phyloP scores from a whole-genome alignment of 2,329 filamentous ascomycete genomes.

The Curvularia hawaiiensis region DNA sequence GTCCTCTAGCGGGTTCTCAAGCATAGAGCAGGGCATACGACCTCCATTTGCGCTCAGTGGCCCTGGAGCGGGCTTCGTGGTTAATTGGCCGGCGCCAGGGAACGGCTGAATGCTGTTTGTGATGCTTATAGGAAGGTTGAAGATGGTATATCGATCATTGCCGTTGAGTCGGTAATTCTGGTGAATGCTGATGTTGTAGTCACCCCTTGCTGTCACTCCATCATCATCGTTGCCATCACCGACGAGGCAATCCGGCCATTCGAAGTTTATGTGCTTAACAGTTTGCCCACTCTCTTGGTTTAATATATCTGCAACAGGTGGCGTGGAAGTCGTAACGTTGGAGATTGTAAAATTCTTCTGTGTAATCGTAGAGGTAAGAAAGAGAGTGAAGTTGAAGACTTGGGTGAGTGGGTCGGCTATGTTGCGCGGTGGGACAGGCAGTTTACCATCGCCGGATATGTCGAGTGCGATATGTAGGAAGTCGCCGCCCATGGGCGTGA shows the following conservation, averaged over 20 bases:
- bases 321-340: slow-evolving; percentile 60
- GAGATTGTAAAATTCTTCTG: slow-evolving; percentile 71
- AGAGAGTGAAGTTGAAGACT: slow-evolving; percentile 69
- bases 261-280: slow-evolving; percentile 75
- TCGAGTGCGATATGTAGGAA: slow-evolving; percentile 69
- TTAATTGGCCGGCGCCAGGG: slow-evolving; percentile 38
- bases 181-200: slow-evolving; percentile 74
- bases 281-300: slow-evolving; percentile 68
- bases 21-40: slow-evolving; percentile 35
- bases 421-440: slow-evolving; percentile 62
- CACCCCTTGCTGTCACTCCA: slow-evolving; percentile 58
- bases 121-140: slow-evolving; percentile 71
- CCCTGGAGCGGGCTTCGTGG: slow-evolving; percentile 40
- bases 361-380: slow-evolving; percentile 68
- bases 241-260: slow-evolving; percentile 71
- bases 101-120: slow-evolving; percentile 64
- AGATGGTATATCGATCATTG: slow-evolving; percentile 69
- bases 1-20: slow-evolving; percentile 38
- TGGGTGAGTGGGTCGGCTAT: slow-evolving; percentile 59
- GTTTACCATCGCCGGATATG: slow-evolving; percentile 67
- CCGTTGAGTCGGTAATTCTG: slow-evolving; percentile 71
- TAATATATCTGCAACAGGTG: slow-evolving; percentile 67
- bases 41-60: slow-evolving; percentile 44
- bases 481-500: slow-evolving; percentile 49
- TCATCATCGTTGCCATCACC: slow-evolving; percentile 58